phyloP scores from a whole-genome alignment of 1,139 yeast genomes.

The Debaryomyces nepalensis region DNA sequence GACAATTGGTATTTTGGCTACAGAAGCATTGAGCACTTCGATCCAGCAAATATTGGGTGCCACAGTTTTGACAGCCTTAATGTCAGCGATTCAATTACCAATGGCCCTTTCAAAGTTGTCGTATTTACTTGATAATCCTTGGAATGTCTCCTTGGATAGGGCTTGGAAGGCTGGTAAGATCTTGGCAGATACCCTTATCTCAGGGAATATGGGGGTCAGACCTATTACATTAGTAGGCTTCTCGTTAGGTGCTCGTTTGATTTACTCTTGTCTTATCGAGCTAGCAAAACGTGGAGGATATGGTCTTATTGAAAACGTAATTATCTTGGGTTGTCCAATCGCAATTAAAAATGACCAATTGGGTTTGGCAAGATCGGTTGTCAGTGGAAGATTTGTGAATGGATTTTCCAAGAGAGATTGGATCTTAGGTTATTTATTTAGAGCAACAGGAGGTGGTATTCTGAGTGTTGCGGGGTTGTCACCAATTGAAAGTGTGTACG shows the following conservation, averaged over 20 bases:
- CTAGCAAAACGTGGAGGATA: conserved; percentile 84
- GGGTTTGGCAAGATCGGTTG: conserved; percentile 80
- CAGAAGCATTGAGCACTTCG: conserved; percentile 90
- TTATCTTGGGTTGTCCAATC: conserved; percentile 86
- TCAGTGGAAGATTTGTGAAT: conserved; percentile 87
- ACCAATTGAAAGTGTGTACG: conserved; percentile 64
- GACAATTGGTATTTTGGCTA: conserved; percentile 89
- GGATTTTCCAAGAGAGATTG: conserved; percentile 94
- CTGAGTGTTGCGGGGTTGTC: conserved; percentile 90
- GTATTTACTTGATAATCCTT: conserved; percentile 91
- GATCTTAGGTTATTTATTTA: conserved; percentile 91
- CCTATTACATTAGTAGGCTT: conserved; percentile 94
- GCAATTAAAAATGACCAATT: conserved; percentile 80
- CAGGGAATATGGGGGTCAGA: conserved; percentile 87
- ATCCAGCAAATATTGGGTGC: conserved; percentile 95
- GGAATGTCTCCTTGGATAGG: conserved; percentile 95
- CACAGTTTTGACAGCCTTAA: conserved; percentile 86
- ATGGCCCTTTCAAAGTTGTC: conserved; percentile 89
- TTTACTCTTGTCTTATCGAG: conserved; percentile 87
- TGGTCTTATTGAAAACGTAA: conserved; percentile 90
- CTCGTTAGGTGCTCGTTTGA: conserved; percentile 90
- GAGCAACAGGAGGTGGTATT: conserved; percentile 96
- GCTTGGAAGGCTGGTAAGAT: conserved; percentile 97
- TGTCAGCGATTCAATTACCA: conserved; percentile 95
- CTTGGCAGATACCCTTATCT: conserved; percentile 85